Base-by-base conservation (phyloP, 2,329 filamentous ascomycete genomes). In the Mycosphaerella arachidis region DNA sequence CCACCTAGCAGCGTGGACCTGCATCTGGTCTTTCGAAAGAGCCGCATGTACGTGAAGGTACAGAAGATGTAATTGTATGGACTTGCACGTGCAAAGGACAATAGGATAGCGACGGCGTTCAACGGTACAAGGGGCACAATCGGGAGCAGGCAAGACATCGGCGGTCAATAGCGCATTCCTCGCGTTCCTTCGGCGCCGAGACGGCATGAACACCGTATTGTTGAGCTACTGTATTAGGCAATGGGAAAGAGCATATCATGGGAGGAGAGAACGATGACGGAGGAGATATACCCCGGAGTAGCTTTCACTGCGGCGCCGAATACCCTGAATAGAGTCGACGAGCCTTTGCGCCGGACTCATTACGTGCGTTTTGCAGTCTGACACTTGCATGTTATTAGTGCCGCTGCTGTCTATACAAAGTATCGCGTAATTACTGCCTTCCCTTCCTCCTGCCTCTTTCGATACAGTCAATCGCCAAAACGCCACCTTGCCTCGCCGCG, bases 61-160 rank as follows among this genome's bases (percentile, higher is more conserved):
- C 50, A 52, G 29, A n/a, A 13, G 12, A 13, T 52, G 50, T 35
- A 35, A 31, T 35, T 52, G 50, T 52, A 52, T n/a, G 29, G 16
- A 35, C 4, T 58, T 48, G 55, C 51, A 61, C 46, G 55, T 20
- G 54, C 35, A 24, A 52, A 54, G 20, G 46, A n/a, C 40, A 18
- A 4, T 18, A 50, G 48, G 45, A 48, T 33, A 60, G 57, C 55
- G 57, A 60, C 24, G 58, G 61, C 59, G 56, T 61, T 59, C 43
- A 29, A 27, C 13, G 56, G 33, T 18, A n/a, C 18, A 9, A n/a
- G 56, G 20, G 27, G 37, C 45, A 37, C 20, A 33, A 33, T 43
- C 35, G 10, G 48, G 40, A 12, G 56, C 30, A 48, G 40, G 51
- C 31, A 33, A 33, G 35, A 58, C 53, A 64, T 37, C 62, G 50